Percentiles rank a stretch among this genome's conserved stretches.
Conservation (phyloP, 2,329 filamentous ascomycete species). For the Ceratocystis albifundus region DNA sequence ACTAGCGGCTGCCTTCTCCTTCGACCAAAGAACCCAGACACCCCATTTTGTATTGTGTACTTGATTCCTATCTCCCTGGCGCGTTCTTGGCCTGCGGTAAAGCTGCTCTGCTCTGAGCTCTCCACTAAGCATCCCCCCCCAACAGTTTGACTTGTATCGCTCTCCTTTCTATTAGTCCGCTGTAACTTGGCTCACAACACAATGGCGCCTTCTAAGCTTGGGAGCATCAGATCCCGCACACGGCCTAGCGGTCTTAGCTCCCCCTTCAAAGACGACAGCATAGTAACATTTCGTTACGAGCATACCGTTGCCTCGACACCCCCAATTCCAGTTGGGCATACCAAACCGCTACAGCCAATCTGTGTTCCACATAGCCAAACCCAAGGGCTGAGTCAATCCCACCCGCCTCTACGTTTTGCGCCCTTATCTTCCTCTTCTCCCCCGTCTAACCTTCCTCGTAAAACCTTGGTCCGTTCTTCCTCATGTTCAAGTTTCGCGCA, state of each 20-base stretch:
- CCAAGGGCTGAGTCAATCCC: slow-evolving; percentile 2
- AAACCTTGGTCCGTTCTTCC: not conserved
- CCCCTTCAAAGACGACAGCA: slow-evolving; percentile 39
- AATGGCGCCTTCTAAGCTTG: slow-evolving; percentile 28
- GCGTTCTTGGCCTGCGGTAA: slow-evolving; percentile 8
- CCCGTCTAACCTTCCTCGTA: not conserved
- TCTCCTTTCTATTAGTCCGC: no score
- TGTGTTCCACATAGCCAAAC: slow-evolving; percentile 15
- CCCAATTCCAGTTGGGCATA: slow-evolving; percentile 36
- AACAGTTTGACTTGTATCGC: no score
- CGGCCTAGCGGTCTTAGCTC: slow-evolving; percentile 30
- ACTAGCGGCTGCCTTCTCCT: not conserved
- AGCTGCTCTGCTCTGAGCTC: not conserved
- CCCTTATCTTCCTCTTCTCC: slow-evolving; percentile 9
- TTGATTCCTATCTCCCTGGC: slow-evolving; percentile 24
- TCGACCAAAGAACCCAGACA: not conserved
- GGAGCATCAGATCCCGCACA: slow-evolving; percentile 32
- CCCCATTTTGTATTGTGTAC: slow-evolving; percentile 10
- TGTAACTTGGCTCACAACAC: not conserved
- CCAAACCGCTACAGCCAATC: slow-evolving; percentile 25
- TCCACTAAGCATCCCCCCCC: not conserved
- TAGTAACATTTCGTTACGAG: slow-evolving; percentile 50
- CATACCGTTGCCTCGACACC: slow-evolving; percentile 47
- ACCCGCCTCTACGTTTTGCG: not conserved
- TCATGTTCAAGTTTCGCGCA: not conserved